Percentiles rank a stretch among this genome's conserved stretches.
phyloP scores from a whole-genome alignment of 495 filamentous ascomycete species.

The Aspergillus nidulans region DNA sequence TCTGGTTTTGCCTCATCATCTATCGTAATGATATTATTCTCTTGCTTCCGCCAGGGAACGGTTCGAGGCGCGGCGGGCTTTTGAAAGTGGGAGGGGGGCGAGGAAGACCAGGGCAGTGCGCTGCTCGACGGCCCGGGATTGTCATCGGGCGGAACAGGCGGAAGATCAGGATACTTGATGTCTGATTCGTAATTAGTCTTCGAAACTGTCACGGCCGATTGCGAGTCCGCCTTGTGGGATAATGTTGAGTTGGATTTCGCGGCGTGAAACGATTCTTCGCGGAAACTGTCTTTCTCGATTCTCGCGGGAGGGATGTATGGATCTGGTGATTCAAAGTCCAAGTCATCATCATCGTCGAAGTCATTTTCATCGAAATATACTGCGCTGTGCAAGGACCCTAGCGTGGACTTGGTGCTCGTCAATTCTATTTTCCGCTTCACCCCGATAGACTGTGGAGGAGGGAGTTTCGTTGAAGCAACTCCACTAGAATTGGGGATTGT shows the following conservation, averaged over 20 bases:
- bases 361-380: conserved; percentile 54
- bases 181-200: conserved; percentile 18
- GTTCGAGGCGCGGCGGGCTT: conserved; percentile 47
- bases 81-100: conserved; percentile 49
- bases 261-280: conserved; percentile 22
- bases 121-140: conserved; percentile 44
- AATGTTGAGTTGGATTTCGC: conserved; percentile 16
- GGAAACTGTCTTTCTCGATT: conserved; percentile 9
- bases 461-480: conserved; percentile 16
- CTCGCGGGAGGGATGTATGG: conserved; percentile 24
- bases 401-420: conserved; percentile 25
- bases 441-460: conserved; percentile 26
- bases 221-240: conserved; percentile 4
- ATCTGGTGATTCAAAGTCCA: conserved; percentile 41
- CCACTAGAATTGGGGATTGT: conserved; percentile 26
- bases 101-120: conserved; percentile 61
- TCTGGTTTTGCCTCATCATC: conserved; percentile 29
- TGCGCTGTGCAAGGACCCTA: conserved; percentile 41
- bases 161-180: conserved; percentile 40
- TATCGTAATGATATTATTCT: conserved; percentile 9
- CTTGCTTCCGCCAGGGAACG: conserved; percentile 49
- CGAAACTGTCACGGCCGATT: neutral
- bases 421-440: conserved; percentile 45
- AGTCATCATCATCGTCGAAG: conserved; percentile 49
- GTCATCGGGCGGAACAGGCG: conserved; percentile 34